These are phyloP conservation scores for Leersia perrieri DNA, from an alignment of 176 grass and related monocot species.

Conservation along the genomic window DNA sequence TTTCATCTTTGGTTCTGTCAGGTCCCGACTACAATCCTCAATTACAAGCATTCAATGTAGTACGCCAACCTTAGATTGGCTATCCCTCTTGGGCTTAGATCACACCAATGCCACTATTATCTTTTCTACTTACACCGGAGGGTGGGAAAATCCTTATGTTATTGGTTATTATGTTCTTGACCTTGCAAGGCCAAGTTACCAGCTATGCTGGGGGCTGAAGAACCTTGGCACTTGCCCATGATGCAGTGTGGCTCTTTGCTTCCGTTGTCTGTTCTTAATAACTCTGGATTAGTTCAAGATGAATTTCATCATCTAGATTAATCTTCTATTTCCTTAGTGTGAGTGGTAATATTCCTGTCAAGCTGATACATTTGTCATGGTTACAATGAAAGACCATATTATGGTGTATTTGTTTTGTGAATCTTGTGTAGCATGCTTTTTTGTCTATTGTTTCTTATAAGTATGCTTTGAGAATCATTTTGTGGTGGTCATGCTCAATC, in stretches of 20 bases:
- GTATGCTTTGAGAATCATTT: background rate
- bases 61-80: background rate
- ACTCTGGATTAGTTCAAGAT: background rate
- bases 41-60: slow-evolving; percentile 10
- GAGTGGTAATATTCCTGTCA: background rate
- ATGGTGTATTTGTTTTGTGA: slow-evolving; percentile 19
- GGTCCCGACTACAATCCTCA: background rate
- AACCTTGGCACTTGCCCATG: background rate
- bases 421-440: background rate
- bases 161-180: slow-evolving; percentile 43
- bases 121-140: background rate
- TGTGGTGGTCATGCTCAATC: background rate
- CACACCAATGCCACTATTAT: background rate
- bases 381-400: background rate
- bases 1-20: background rate
- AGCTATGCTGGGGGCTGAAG: background rate
- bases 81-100: slow-evolving; percentile 38
- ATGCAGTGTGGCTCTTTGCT: slow-evolving; percentile 1
- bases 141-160: slow-evolving; percentile 52
- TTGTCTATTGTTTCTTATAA: background rate
- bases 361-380: slow-evolving; percentile 12
- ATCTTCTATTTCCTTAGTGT: slow-evolving; percentile 5
- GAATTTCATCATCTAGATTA: slow-evolving; percentile 16
- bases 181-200: slow-evolving; percentile 51
- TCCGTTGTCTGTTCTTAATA: slow-evolving; percentile 10